Base-by-base conservation (phyloP, 441 rosid genomes). In the Euphorbia neoarborescens region DNA sequence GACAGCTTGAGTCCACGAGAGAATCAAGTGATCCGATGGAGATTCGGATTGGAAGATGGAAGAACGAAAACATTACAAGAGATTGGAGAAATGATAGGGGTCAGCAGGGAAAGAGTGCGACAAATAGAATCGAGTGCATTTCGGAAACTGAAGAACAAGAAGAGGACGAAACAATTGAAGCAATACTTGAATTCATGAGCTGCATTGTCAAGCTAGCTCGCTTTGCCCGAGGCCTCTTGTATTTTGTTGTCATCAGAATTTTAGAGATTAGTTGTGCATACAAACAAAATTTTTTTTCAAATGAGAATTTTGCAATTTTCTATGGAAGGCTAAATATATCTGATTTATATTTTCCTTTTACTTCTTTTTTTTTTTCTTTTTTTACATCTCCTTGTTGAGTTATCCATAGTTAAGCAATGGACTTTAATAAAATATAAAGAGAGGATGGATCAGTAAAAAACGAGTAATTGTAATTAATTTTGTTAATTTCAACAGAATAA, bases 1-100 rank as follows among this genome's bases (percentile, higher is more conserved):
- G 88, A 90, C 82, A 83, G 78, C 51, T 82, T 94, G 37, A 80
- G 76, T 70, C 80, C 83, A 4, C 79, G 94, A 75, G 99, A 94
- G 81, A 88, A 81, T 81, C 92, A 82, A 68, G 96, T 91, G n/a
- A 81, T 94, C 65, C 81, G 84, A 68, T 86, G 91, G 96, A 86
- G 99, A 80, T 90, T 89, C 13, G 99, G 99, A 28, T 78, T 94
- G 74, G 96, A 83, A 0, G 97, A 90, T 62, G 97, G 97, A 44
- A 88, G 97, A 78, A 85, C 79, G 88, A 91, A 86, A 77, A 91
- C 97, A 0, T 74, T 94, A 79, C 99, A 94, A 71, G 99, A 94
- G 83, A 94, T 94, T 0, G 99, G 99, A 13, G 99, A 94, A 67
- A 38, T 77, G 34, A 87, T 94, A 83, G 85, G 90, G 0, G 86